Evolutionary conservation across 2,329 filamentous ascomycete species (phyloP).

Genomic region (Aureobasidium sp.): DNA sequence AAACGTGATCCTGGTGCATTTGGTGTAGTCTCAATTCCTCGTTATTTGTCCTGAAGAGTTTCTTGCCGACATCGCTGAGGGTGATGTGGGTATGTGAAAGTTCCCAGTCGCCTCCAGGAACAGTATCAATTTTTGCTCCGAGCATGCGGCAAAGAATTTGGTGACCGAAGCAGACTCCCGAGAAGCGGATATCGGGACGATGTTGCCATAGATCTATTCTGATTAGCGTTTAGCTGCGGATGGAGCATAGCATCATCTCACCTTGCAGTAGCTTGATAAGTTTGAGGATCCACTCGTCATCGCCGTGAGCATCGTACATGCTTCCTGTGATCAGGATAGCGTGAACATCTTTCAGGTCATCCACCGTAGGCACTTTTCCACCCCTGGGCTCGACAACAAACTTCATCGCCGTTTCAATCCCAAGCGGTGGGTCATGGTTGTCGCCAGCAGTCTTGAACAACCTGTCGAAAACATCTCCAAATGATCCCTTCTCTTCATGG

Average conservation of each 20-base stretch:
- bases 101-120: conserved; percentile 40
- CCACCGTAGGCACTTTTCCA: conserved; percentile 40
- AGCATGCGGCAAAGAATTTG: conserved; percentile 41
- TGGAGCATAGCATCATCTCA: conserved; percentile 19
- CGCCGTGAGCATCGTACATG: conserved; percentile 42
- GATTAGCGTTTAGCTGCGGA: conserved; percentile 11
- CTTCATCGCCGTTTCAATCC: conserved; percentile 48
- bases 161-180: conserved; percentile 45
- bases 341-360: conserved; percentile 41
- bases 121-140: conserved; percentile 33
- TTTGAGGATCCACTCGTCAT: conserved; percentile 39
- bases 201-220: conserved; percentile 43
- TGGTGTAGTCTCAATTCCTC: conserved; percentile 37
- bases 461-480: conserved; percentile 48
- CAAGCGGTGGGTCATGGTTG: conserved; percentile 47
- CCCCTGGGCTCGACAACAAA: conserved; percentile 43
- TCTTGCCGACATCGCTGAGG: conserved; percentile 35
- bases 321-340: conserved; percentile 43
- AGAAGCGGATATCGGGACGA: conserved; percentile 45
- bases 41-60: conserved; percentile 34
- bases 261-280: conserved; percentile 41
- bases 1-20: conserved; percentile 43
- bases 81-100: conserved; percentile 38
- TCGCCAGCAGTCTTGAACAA: conserved; percentile 47
- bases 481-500: conserved; percentile 45